Evolutionary conservation across 1,139 yeast genomes (phyloP), one percentile per base, ranked within the genome.

Genomic region (Pneumocystis carinii): DNA sequence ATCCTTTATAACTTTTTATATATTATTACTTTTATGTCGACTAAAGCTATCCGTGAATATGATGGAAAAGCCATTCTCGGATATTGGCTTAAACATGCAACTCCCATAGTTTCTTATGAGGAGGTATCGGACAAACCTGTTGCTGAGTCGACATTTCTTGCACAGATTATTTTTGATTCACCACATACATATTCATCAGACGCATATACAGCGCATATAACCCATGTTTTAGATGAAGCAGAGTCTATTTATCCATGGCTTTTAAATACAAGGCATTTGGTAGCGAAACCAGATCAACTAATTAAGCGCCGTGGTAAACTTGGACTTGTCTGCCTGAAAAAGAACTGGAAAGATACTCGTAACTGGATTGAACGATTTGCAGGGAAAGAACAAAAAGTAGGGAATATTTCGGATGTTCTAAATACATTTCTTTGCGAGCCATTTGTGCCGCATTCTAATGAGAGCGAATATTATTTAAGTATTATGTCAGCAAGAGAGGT

Each of bases 301-400:
- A 77, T 77, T 72, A 77, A 77, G 74, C 75, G 80, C 63, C 76
- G 80, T 61, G 80, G 80, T 59, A 77, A 77, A 72, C 71, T 77
- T 10, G 80, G 80, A 12, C 73, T 77, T 62, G 71, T 77, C 62
- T 78, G 78, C n/a, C 73, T 77, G 58, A 77, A 77, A 71, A 76
- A 75, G 69, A 72, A 78, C 60, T 77, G 80, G 80, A 71, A 66
- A 14, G 78, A 77, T 68, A 75, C 77, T 59, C 75, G 75, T 71
- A 73, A 68, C 14, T 77, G 80, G 80, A 71, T 77, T 64, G 72
- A 74, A 41, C 75, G 74, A 67, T 73, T 78, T 38, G 80, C 80
- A 37, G 78, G 77, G 61, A 69, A 71, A 68, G 67, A 73, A 38
- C 75, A 77, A 67, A 67, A 70, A 64, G 79, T 77, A 61, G 80